Evolutionary conservation across 83 land plant species (phyloP).

Genomic region (Picea mariana): DNA sequence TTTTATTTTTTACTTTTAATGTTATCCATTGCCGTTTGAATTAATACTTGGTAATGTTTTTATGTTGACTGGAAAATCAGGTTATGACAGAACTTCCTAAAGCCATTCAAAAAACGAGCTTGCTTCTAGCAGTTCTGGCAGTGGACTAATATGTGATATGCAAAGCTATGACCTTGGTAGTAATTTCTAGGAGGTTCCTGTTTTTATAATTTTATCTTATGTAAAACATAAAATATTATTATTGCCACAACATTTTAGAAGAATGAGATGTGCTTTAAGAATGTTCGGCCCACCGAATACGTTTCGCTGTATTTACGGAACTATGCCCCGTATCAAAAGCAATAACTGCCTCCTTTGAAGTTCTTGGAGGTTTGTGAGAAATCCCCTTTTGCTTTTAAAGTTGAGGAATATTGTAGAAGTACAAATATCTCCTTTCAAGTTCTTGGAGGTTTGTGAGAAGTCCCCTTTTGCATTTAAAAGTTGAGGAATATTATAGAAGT

Average conservation of each 20-base stretch:
- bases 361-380: no score
- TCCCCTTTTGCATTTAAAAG: no score
- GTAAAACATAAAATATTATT: background rate
- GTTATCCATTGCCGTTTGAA: background rate
- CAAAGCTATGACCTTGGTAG: background rate
- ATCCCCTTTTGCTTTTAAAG: no score
- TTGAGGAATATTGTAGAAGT: no score
- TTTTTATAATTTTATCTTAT: background rate
- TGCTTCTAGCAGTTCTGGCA: constrained; percentile 40
- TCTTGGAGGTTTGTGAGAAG: no score
- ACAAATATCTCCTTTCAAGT: no score
- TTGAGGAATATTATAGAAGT: no score
- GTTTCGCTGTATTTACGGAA: no score
- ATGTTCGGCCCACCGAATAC: background rate
- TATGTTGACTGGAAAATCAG: constrained; percentile 18
- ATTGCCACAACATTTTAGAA: background rate
- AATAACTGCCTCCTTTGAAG: no score
- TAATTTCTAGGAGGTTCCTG: background rate
- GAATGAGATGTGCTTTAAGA: background rate
- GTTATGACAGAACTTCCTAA: constrained; percentile 53
- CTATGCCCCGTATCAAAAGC: no score
- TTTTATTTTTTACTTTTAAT: background rate
- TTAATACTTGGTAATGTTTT: background rate
- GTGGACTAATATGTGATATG: constrained; percentile 22
- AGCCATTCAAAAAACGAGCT: constrained; percentile 52